Conservation (phyloP, 2,329 filamentous ascomycete species). For the Podosphaera leucotricha region DNA sequence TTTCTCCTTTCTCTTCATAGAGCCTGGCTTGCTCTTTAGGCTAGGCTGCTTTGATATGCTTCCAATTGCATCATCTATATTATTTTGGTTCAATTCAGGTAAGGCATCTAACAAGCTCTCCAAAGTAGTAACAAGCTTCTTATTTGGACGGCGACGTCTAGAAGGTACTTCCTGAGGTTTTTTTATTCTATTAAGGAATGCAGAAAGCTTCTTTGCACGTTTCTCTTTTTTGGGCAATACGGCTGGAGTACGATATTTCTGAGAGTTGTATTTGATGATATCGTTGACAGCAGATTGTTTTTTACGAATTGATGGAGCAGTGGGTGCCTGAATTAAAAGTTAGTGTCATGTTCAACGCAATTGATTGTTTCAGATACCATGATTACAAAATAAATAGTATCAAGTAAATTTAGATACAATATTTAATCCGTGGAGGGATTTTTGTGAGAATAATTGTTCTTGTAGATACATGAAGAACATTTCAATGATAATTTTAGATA, state of each 20-base stretch:
- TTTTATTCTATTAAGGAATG: conserved; percentile 54
- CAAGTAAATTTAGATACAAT: too few species aligned
- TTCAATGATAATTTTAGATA: too few species aligned
- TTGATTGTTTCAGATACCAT: too few species aligned
- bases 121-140: conserved; percentile 57
- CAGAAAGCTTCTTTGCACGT: conserved; percentile 55
- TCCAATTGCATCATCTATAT: conserved; percentile 23
- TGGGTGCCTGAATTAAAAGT: conserved; percentile 11
- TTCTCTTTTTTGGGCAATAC: conserved; percentile 60
- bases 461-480: too few species aligned
- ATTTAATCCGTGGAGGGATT: too few species aligned
- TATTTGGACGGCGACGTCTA: conserved; percentile 43
- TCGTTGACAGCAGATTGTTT: conserved; percentile 28
- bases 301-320: conserved; percentile 22
- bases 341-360: too few species aligned
- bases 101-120: conserved; percentile 60
- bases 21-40: conserved; percentile 50
- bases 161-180: conserved; percentile 31
- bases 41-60: conserved; percentile 47
- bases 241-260: conserved; percentile 31
- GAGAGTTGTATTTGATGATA: conserved; percentile 16
- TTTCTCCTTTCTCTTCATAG: conserved; percentile 61
- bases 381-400: too few species aligned
- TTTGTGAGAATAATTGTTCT: too few species aligned
- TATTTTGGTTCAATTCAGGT: conserved; percentile 23